Evolutionary conservation across 257 asterid genomes (phyloP), one percentile per base, ranked within the genome.

Genomic region (Anisodus tanguticus): DNA sequence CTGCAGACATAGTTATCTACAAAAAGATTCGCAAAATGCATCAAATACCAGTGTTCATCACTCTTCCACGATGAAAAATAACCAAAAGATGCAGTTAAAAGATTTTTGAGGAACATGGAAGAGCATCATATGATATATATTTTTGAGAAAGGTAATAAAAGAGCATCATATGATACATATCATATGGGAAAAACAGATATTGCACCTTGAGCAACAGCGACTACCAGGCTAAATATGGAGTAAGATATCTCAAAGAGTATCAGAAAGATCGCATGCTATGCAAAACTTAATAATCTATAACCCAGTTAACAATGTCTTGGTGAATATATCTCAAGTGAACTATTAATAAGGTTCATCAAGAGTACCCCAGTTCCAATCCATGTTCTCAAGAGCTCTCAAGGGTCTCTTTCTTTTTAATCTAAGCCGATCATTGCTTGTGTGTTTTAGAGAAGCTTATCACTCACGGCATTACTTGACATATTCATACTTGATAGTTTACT

Each of bases 1-100:
- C 99, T 0, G 99, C 99, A 1, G 99, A 97, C 98, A 97, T 97
- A 66, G 99, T 95, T 88, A 97, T 97, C 99, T 97, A 77, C 90
- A 92, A 26, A 76, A 77, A 53, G 66, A 77, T 49, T 26, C 22
- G 62, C 62, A 12, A 49, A 49, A 74, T 74, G 81, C 22, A 49
- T 12, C 17, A 51, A 74, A 49, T 19, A 12, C 35, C 49, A 53
- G 64, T 15, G 45, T 76, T 51, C 59, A 22, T 22, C 22, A 53
- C 6, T 51, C 63, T 13, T 51, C 47, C 47, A 51, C 43, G 39
- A 26, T 51, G 63, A 12, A 10, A 13, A 76, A 51, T 51, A 35
- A 51, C 17, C 39, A 31, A 54, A 76, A 3, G 55, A 5, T n/a
- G 35, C 41, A 45, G 59, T 9, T 17, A 53, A 47, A 72, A 72